These are phyloP conservation scores for Phanerodontia chrysosporium DNA, from an alignment of 768 basidiomycete species.

Conservation along the genomic window DNA sequence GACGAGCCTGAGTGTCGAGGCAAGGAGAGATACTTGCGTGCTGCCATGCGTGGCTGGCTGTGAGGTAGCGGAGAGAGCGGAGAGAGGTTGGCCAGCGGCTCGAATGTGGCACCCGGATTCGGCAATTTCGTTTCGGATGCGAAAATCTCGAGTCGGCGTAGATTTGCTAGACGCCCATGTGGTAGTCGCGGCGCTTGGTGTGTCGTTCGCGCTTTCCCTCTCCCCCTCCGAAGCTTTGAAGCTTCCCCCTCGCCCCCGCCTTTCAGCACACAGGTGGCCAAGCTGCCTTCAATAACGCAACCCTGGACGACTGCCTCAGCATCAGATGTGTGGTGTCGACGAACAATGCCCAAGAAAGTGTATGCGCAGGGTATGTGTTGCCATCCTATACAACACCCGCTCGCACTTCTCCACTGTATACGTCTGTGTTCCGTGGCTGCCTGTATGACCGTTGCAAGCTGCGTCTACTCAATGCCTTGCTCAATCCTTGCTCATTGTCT, in stretches of 20 bases:
- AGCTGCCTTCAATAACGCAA: constrained; percentile 11
- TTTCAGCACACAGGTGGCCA: constrained; percentile 4
- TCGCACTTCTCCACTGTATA: background rate
- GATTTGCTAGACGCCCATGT: constrained; percentile 2
- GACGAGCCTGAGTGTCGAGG: background rate
- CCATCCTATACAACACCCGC: constrained; percentile 3
- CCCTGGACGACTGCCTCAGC: constrained; percentile 17
- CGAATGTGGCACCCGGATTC: background rate
- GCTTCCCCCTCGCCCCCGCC: constrained; percentile 13
- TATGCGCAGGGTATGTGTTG: constrained; percentile 14
- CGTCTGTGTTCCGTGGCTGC: background rate
- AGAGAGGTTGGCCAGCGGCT: background rate
- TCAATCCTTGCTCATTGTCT: no score
- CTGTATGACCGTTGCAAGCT: no score
- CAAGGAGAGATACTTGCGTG: background rate
- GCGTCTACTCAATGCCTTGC: no score
- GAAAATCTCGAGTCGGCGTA: constrained; percentile 9
- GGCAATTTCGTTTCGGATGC: constrained; percentile 8
- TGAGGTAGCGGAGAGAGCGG: background rate
- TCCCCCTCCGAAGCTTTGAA: constrained; percentile 5
- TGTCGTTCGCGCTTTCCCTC: background rate
- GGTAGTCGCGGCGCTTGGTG: background rate
- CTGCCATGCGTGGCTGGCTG: background rate
- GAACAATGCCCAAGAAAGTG: constrained; percentile 25
- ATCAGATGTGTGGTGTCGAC: constrained; percentile 18